Percentiles rank a stretch among this genome's conserved stretches.
Evolutionary conservation across 805 yeast species (phyloP).

Genomic region (Starmerella kuoi): DNA sequence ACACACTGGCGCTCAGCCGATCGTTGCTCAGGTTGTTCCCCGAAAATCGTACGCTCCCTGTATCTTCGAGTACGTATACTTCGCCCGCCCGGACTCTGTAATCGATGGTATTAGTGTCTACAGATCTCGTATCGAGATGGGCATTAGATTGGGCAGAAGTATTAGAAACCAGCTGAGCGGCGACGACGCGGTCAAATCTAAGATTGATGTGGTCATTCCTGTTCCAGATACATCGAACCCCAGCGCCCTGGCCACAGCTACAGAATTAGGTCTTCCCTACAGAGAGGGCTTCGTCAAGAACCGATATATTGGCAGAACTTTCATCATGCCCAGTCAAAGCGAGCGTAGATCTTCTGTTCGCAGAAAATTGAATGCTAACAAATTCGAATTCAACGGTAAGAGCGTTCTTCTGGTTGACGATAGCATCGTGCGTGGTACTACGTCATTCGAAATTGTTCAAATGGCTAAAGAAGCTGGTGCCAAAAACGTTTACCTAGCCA

Average conservation of each 20-base stretch:
- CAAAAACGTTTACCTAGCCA: slow-evolving; percentile 83
- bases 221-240: slow-evolving; percentile 98
- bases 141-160: slow-evolving; percentile 69
- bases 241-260: slow-evolving; percentile 86
- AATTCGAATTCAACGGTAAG: slow-evolving; percentile 72
- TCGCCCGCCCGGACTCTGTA: slow-evolving; percentile 95
- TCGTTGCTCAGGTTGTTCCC: slow-evolving; percentile 75
- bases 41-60: slow-evolving; percentile 79
- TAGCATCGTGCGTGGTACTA: slow-evolving; percentile 94
- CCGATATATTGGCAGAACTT: slow-evolving; percentile 93
- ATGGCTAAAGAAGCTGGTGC: slow-evolving; percentile 99
- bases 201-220: slow-evolving; percentile 89
- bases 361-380: slow-evolving; percentile 92
- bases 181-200: slow-evolving; percentile 36
- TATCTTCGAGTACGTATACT: slow-evolving; percentile 92
- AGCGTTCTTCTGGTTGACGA: slow-evolving; percentile 88
- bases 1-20: slow-evolving; percentile 49
- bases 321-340: slow-evolving; percentile 95
- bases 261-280: slow-evolving; percentile 64
- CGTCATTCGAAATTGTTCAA: slow-evolving; percentile 86
- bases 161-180: slow-evolving; percentile 39
- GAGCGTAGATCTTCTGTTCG: slow-evolving; percentile 90
- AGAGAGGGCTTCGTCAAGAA: slow-evolving; percentile 96
- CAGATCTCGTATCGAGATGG: slow-evolving; percentile 87
- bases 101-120: slow-evolving; percentile 95